Base-by-base conservation (phyloP, 768 basidiomycete genomes). In the Lentinula aciculospora region DNA sequence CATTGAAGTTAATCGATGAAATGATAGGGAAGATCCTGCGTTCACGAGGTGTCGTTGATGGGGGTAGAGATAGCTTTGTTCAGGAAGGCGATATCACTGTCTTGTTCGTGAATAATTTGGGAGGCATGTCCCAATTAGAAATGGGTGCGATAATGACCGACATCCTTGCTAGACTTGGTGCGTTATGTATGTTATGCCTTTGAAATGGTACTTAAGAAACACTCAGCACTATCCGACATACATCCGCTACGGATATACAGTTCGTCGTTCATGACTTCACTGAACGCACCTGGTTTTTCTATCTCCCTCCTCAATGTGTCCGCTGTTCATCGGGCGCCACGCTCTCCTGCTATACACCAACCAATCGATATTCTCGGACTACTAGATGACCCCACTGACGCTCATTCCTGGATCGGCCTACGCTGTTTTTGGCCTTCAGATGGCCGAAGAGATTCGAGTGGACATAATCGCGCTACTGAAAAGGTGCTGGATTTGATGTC, bases 251-350 rank as follows among this genome's bases (percentile, higher is more conserved):
- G 81, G 17, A 70, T 81, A 9, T 81, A 80, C 63, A 67, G 70
- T 6, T 77, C 79, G 3, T 66, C 77, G 2, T 84, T 77, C 66
- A 83, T 84, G 81, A 82, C 82, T 2, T 81, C 80, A 7, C 74
- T 84, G 59, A 83, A 83, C 63, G 80, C 80, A n/a, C 82, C 83
- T 1, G 81, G 81, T 25, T 78, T 83, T 63, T 82, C 80, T 2
- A 66, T 82, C 40, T 80, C 80, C 15, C 64, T 82, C 3, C 69
- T 82, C 12, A 82, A 83, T 60, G 61, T 76, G 25, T 72, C 76
- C n/a, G 67, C 65, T 27, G 65, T 75, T 21, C 36, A 65, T 10
- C 64, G 57, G 29, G 12, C 51, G 39, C 23, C 51, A 6, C 51
- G 34, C 3, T 13, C 36, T 4, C 39, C 51, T 25, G 44, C 19